A percentile compares a stretch with the other conserved stretches of the same genome.
These are phyloP conservation scores for Aquilaria malaccensis DNA, from an alignment of 345 rosid species.

Conservation along the genomic window DNA sequence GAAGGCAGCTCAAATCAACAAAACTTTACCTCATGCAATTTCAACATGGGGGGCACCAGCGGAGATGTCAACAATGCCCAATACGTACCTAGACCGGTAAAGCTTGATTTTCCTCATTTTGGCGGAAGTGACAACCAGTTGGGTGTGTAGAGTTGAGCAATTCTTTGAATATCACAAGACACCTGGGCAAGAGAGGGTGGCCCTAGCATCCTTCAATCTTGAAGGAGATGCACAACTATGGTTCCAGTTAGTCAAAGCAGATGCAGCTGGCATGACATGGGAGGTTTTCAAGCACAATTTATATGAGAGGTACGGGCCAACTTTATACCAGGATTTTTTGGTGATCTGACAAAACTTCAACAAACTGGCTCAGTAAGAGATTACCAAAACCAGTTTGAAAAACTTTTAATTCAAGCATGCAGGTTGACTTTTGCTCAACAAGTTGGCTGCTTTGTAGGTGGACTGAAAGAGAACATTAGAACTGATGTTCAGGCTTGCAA, in stretches of 20 bases:
- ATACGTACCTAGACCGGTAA: background rate
- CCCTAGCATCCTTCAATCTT: background rate
- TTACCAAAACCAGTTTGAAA: background rate
- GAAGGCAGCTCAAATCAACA: too few species aligned
- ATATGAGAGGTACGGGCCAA: background rate
- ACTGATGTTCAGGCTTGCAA: background rate
- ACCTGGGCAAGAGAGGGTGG: background rate
- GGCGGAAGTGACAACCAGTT: background rate
- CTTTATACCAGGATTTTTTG: constrained; percentile 3
- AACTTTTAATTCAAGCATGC: background rate
- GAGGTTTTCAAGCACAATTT: background rate
- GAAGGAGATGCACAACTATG: background rate
- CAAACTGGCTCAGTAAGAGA: background rate
- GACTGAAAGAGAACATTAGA: background rate
- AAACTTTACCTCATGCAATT: too few species aligned
- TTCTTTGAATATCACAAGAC: background rate
- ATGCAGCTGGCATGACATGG: background rate
- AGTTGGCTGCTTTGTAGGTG: background rate
- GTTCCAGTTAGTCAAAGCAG: background rate
- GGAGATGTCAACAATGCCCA: too few species aligned
- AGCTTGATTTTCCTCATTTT: background rate
- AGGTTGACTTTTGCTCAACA: background rate
- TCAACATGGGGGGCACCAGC: too few species aligned
- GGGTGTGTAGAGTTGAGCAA: background rate
- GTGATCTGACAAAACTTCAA: background rate